phyloP scores from a whole-genome alignment of 345 rosid genomes.

The Lumnitzera racemosa region DNA sequence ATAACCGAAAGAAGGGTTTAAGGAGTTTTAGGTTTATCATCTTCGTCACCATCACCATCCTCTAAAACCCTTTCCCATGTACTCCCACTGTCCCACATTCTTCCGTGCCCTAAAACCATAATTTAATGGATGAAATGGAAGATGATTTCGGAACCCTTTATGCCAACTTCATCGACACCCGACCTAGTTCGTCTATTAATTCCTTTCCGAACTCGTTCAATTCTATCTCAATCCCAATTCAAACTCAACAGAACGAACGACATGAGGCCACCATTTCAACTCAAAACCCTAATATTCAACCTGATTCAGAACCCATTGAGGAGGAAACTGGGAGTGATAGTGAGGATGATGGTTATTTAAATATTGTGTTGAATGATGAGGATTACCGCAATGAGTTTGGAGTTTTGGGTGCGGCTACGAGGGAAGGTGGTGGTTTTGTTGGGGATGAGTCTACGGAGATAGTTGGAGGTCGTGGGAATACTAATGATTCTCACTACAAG shows the following conservation, averaged over 20 bases:
- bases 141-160: slow-evolving; percentile 66
- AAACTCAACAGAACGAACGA: slow-evolving; percentile 13
- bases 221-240: neutral
- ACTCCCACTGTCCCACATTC: too few relatives aligned
- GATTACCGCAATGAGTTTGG: slow-evolving; percentile 17
- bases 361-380: slow-evolving; percentile 58
- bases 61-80: too few relatives aligned
- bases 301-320: slow-evolving; percentile 14
- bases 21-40: too few relatives aligned
- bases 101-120: too few relatives aligned
- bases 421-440: slow-evolving; percentile 8
- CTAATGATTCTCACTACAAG: neutral
- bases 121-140: slow-evolving; percentile 33
- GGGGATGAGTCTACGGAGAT: slow-evolving; percentile 9
- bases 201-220: slow-evolving; percentile 4
- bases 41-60: too few relatives aligned
- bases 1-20: too few relatives aligned
- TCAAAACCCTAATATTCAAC: slow-evolving; percentile 3
- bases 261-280: neutral
- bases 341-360: slow-evolving; percentile 45
- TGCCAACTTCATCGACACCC: slow-evolving; percentile 36
- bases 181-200: slow-evolving; percentile 20
- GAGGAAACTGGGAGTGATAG: slow-evolving; percentile 35
- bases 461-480: neutral
- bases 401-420: slow-evolving; percentile 6